phyloP scores from a whole-genome alignment of 2,329 filamentous ascomycete species.

The Fusarium chaquense region DNA sequence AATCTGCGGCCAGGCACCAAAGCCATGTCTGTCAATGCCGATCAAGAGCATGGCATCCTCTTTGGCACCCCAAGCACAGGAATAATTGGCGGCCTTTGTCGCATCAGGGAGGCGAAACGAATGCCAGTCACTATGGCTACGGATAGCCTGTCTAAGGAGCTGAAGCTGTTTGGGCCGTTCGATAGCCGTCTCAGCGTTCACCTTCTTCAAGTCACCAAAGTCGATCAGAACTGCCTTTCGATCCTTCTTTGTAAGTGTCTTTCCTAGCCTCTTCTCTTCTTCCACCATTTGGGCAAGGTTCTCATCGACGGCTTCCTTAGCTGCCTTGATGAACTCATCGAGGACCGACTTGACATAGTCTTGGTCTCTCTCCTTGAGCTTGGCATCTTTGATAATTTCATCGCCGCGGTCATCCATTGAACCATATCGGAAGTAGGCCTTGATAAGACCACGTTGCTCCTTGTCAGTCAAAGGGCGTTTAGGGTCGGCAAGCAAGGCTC shows the following conservation, averaged over 20 bases:
- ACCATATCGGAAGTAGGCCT: slow-evolving; percentile 90
- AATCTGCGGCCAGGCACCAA: slow-evolving; percentile 95
- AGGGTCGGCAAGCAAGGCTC: slow-evolving; percentile 81
- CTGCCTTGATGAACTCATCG: slow-evolving; percentile 74
- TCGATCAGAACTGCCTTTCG: slow-evolving; percentile 97
- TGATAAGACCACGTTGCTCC: slow-evolving; percentile 91
- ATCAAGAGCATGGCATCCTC: slow-evolving; percentile 98
- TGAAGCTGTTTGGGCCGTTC: slow-evolving; percentile 91
- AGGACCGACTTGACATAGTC: slow-evolving; percentile 83
- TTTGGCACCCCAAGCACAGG: slow-evolving; percentile 88
- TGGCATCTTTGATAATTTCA: slow-evolving; percentile 88
- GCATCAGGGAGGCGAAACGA: slow-evolving; percentile 91
- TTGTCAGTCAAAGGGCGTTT: slow-evolving; percentile 91
- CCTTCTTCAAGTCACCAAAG: slow-evolving; percentile 90
- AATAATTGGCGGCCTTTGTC: slow-evolving; percentile 91
- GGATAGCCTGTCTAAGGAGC: slow-evolving; percentile 80
- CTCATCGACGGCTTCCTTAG: slow-evolving; percentile 69
- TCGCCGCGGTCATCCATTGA: slow-evolving; percentile 89
- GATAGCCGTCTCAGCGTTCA: slow-evolving; percentile 95
- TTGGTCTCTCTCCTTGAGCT: slow-evolving; percentile 83
- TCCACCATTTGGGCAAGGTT: slow-evolving; percentile 80
- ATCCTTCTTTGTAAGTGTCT: slow-evolving; percentile 93
- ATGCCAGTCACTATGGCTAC: slow-evolving; percentile 74
- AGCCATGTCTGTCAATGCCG: slow-evolving; percentile 92
- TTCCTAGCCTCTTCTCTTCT: slow-evolving; percentile 85